Evolutionary conservation across 805 yeast species (phyloP).

Genomic region (Wickerhamiella occidentalis): DNA sequence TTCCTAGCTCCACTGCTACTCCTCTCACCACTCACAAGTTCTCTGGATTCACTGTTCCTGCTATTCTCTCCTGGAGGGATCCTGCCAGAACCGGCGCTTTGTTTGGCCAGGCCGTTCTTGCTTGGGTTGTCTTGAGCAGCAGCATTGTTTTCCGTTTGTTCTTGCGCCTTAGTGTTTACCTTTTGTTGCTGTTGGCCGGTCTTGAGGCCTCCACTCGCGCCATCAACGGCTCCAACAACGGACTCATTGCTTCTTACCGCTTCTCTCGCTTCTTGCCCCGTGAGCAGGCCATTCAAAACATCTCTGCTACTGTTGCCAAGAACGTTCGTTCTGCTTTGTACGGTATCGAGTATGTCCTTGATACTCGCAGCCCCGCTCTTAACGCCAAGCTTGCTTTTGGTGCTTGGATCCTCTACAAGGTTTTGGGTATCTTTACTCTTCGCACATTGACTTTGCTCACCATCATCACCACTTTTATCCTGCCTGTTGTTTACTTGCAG

Average conservation of each 20-base stretch:
- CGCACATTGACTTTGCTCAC: slow-evolving; percentile 50
- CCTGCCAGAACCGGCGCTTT: slow-evolving; percentile 69
- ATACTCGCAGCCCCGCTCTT: slow-evolving; percentile 24
- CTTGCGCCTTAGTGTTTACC: slow-evolving; percentile 38
- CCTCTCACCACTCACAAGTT: slow-evolving; percentile 12
- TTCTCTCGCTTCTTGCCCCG: slow-evolving; percentile 40
- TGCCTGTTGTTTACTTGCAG: slow-evolving; percentile 60
- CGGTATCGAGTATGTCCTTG: slow-evolving; percentile 34
- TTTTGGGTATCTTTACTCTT: slow-evolving; percentile 65
- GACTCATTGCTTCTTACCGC: slow-evolving; percentile 65
- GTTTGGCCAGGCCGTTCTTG: slow-evolving; percentile 38
- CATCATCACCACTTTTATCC: slow-evolving; percentile 53
- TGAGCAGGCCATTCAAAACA: slow-evolving; percentile 29
- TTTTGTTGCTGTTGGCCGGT: slow-evolving; percentile 50
- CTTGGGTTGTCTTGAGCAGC: slow-evolving; percentile 34
- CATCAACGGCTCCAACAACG: slow-evolving; percentile 51
- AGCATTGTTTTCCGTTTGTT: slow-evolving; percentile 24
- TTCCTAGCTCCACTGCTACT: slow-evolving; percentile 1
- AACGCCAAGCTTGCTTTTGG: slow-evolving; percentile 62
- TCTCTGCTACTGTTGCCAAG: slow-evolving; percentile 32
- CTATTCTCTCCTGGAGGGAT: slow-evolving; percentile 58
- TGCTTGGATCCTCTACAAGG: slow-evolving; percentile 56
- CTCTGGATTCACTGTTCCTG: slow-evolving; percentile 23
- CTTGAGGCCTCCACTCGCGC: slow-evolving; percentile 68
- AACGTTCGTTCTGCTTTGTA: slow-evolving; percentile 26